A percentile compares a stretch with the other conserved stretches of the same genome.
These are phyloP conservation scores for Trichosporon asahii DNA, from an alignment of 1,284 basidiomycete species.

Conservation along the genomic window DNA sequence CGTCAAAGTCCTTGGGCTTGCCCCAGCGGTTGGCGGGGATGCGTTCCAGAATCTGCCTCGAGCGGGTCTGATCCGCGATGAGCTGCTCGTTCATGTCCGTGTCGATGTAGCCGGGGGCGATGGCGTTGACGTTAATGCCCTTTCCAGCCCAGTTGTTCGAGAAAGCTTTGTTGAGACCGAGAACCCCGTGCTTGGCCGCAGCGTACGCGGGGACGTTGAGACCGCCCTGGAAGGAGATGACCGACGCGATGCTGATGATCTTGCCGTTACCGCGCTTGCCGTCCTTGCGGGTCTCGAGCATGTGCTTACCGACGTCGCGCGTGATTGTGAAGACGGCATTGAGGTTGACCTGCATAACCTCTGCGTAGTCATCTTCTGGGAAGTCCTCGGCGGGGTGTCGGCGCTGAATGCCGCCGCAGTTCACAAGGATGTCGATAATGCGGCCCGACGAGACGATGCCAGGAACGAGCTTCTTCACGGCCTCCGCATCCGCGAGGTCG, in stretches of 20 bases:
- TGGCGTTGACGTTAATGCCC: constrained; percentile 82
- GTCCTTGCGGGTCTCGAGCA: constrained; percentile 48
- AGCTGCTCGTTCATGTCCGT: constrained; percentile 62
- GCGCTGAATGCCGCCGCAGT: constrained; percentile 92
- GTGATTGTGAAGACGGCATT: constrained; percentile 54
- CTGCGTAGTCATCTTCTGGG: constrained; percentile 81
- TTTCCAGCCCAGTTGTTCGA: constrained; percentile 69
- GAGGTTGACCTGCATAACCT: constrained; percentile 61
- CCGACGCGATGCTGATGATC: constrained; percentile 54
- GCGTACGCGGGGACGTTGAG: constrained; percentile 86
- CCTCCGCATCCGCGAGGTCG: constrained; percentile 67
- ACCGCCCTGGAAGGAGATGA: constrained; percentile 59
- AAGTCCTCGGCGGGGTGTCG: constrained; percentile 77
- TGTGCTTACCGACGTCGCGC: constrained; percentile 52
- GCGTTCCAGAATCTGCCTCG: constrained; percentile 84
- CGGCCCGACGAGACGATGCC: constrained; percentile 55
- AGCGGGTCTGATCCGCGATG: constrained; percentile 50
- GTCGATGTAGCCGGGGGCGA: constrained; percentile 87
- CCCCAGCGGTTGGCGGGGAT: constrained; percentile 93
- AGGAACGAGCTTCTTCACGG: constrained; percentile 66
- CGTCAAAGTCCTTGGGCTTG: constrained; percentile 79
- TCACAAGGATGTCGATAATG: constrained; percentile 80
- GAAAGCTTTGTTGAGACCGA: constrained; percentile 62
- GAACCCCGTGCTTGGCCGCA: constrained; percentile 77
- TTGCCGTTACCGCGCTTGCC: constrained; percentile 46